A percentile compares a stretch with the other conserved stretches of the same genome.
These are phyloP conservation scores for Colletotrichum shisoi DNA, from an alignment of 2,329 filamentous ascomycete species.

Conservation along the genomic window DNA sequence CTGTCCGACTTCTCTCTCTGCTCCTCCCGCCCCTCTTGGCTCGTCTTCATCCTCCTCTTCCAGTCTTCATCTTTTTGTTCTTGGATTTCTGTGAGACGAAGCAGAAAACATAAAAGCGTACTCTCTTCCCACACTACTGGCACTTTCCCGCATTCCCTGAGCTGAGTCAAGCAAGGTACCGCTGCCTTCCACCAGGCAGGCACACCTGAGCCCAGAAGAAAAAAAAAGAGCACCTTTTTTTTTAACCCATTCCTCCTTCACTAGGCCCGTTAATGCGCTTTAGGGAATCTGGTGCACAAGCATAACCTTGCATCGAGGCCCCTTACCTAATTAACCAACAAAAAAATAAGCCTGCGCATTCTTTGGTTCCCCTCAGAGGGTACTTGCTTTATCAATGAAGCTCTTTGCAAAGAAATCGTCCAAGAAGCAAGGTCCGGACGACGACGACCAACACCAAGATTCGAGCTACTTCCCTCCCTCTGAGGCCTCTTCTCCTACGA, in stretches of 20 bases:
- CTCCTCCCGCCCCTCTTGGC: conserved; percentile 6
- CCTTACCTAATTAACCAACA: conserved; percentile 44
- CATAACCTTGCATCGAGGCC: conserved; percentile 41
- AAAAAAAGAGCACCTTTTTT: conserved; percentile 32
- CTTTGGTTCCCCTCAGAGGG: conserved; percentile 38
- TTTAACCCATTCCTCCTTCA: conserved; percentile 29
- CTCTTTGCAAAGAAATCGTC: conserved; percentile 60
- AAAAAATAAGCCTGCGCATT: conserved; percentile 38
- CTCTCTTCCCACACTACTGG: neutral
- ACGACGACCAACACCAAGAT: conserved; percentile 49
- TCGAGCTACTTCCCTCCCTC: conserved; percentile 44
- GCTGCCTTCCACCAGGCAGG: conserved; percentile 10
- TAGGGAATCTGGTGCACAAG: conserved; percentile 38
- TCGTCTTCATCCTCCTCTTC: neutral
- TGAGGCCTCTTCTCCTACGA: conserved; percentile 47
- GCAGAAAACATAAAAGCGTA: conserved; percentile 1
- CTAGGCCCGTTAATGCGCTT: conserved; percentile 38
- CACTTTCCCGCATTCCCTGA: conserved; percentile 6
- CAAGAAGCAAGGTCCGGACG: conserved; percentile 51
- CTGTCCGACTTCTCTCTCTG: neutral
- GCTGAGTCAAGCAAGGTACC: conserved; percentile 29
- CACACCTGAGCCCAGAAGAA: conserved; percentile 20
- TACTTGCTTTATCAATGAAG: conserved; percentile 55
- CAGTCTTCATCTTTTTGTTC: conserved; percentile 21
- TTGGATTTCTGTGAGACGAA: conserved; percentile 21